Base-by-base conservation (phyloP, 192 early-diverging fungal species). In the Coemansia furcata region DNA sequence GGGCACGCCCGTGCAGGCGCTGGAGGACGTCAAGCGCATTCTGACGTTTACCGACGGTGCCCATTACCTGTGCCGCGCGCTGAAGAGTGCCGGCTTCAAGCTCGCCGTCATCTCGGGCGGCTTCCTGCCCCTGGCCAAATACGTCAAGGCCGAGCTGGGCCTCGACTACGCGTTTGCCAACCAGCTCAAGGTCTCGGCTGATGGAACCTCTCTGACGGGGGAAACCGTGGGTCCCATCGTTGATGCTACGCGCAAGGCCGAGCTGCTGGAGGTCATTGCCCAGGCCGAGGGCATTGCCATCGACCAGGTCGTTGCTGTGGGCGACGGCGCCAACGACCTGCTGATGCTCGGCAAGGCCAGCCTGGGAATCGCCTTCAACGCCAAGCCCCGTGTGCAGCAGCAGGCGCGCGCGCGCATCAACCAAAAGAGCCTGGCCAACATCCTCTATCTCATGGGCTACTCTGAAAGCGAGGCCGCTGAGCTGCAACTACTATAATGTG, bases 101-200 rank as follows among this genome's bases (percentile, higher is more conserved):
- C 76, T 96, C 35, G 97, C 97, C 0, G 97, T 99, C 10, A 95
- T 99, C 44, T 95, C 93, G 6, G 95, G 94, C 73, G 97, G 97
- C 3, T 99, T 99, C 69, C 87, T 95, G 74, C 97, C 97, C 8
- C 77, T 99, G 52, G 97, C 97, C 6, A 72, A 86, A 10, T 90
- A 96, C 73, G 97, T 99, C 30, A 96, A 97, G 80, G 77, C 85
- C 21, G 89, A 94, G 63, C 82, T 99, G 15, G 91, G 91, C 9
- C 83, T 99, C 8, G 97, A 99, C 77, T 99, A 98, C 69, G 96
- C 97, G 0, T 98, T 98, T 87, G 97, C 97, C 21, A 99, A 99
- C 77, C 87, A 96, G 85, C 87, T 98, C 14, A 80, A 90, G 68
- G 92, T 96, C 21, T 89, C 92, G 0, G 77, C 90, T 0, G 95